Evolutionary conservation across 2,329 filamentous ascomycete species (phyloP).

Genomic region (Fusarium sp.): DNA sequence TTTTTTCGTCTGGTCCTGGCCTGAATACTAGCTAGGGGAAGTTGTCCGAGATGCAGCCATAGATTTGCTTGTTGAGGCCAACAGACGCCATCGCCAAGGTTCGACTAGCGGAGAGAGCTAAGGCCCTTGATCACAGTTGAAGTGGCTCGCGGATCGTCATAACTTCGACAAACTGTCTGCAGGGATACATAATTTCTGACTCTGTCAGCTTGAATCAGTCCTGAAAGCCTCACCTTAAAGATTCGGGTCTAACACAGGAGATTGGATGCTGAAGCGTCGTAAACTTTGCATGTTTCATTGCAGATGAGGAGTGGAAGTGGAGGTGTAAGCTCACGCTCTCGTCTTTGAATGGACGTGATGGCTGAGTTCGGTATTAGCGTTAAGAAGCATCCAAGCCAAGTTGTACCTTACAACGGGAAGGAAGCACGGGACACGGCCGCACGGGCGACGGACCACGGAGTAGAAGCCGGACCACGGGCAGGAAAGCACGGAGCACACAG

Average conservation of each 20-base stretch:
- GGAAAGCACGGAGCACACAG: slow-evolving; percentile 27
- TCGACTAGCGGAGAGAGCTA: slow-evolving; percentile 28
- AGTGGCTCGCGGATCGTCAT: slow-evolving; percentile 36
- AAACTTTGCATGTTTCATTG: background rate
- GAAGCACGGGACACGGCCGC: slow-evolving; percentile 26
- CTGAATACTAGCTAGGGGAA: slow-evolving; percentile 32
- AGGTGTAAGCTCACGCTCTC: background rate
- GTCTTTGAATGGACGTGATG: background rate
- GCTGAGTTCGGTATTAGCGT: slow-evolving; percentile 23
- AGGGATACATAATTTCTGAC: slow-evolving; percentile 18
- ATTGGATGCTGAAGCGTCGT: background rate
- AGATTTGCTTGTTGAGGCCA: slow-evolving; percentile 21
- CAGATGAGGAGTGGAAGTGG: background rate
- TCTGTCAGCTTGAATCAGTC: slow-evolving; percentile 20
- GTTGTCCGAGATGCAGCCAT: slow-evolving; percentile 36
- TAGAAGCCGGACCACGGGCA: slow-evolving; percentile 26
- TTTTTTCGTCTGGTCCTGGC: background rate
- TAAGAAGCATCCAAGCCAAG: background rate
- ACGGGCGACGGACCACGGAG: slow-evolving; percentile 21
- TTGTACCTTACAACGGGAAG: slow-evolving; percentile 21
- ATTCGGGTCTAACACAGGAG: background rate
- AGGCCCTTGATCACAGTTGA: slow-evolving; percentile 29
- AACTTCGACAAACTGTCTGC: slow-evolving; percentile 25
- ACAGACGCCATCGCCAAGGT: slow-evolving; percentile 31
- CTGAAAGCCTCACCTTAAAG: background rate